A percentile compares a stretch with the other conserved stretches of the same genome.
These are phyloP conservation scores for Aspergillus pseudonomiae DNA, from an alignment of 2,329 filamentous ascomycete species.

Conservation along the genomic window DNA sequence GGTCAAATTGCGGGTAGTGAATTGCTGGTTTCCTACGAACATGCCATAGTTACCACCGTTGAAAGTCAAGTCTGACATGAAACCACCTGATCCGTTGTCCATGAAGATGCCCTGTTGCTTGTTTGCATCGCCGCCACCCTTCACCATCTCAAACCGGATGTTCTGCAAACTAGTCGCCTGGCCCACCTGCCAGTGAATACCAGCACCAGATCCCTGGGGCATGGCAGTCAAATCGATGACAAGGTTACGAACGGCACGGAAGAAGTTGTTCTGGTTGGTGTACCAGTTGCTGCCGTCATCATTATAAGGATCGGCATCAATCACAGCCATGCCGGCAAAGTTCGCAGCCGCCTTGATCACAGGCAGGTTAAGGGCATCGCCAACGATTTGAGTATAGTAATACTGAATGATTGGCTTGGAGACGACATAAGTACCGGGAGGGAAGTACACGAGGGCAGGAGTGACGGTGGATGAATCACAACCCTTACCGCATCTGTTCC, in stretches of 20 bases:
- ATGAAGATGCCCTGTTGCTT: conserved; percentile 78
- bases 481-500: conserved; percentile 74
- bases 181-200: conserved; percentile 85
- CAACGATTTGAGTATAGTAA: conserved; percentile 93
- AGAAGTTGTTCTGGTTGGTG: conserved; percentile 82
- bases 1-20: conserved; percentile 78
- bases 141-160: conserved; percentile 77
- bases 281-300: conserved; percentile 71
- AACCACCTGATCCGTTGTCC: conserved; percentile 82
- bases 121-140: conserved; percentile 66
- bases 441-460: conserved; percentile 90
- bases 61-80: conserved; percentile 81
- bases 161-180: conserved; percentile 81
- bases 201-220: conserved; percentile 63
- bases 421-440: conserved; percentile 81
- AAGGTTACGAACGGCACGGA: conserved; percentile 80
- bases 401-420: conserved; percentile 77
- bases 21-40: conserved; percentile 85
- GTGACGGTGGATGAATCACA: conserved; percentile 84
- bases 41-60: conserved; percentile 78
- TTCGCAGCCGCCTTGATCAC: conserved; percentile 71
- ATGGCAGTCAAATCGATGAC: conserved; percentile 73
- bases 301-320: conserved; percentile 86
- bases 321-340: conserved; percentile 84
- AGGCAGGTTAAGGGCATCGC: conserved; percentile 73